A percentile compares a stretch with the other conserved stretches of the same genome.
These are phyloP conservation scores for Prosopis cineraria DNA, from an alignment of 306 rosid genomes.

Conservation along the genomic window DNA sequence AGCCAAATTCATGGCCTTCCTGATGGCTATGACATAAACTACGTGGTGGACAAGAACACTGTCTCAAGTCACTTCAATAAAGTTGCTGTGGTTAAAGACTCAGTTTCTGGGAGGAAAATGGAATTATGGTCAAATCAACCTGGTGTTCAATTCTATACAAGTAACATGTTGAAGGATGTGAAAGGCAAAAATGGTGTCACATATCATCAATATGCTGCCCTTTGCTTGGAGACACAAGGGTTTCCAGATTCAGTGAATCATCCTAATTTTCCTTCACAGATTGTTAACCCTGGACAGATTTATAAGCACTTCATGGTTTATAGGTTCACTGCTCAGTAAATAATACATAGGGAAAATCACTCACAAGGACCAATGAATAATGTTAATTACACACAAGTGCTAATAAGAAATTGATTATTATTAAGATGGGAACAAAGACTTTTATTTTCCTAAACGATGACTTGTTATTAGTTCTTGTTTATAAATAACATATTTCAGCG, in stretches of 20 bases:
- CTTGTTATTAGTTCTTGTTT: too few species aligned
- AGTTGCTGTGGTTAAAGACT: constrained; percentile 43
- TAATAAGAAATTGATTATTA: too few species aligned
- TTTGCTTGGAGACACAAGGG: constrained; percentile 67
- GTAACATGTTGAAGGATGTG: constrained; percentile 43
- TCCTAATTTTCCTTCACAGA: constrained; percentile 56
- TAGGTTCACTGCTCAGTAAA: constrained; percentile 47
- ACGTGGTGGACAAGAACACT: constrained; percentile 41
- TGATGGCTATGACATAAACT: constrained; percentile 66
- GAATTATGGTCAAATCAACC: constrained; percentile 63
- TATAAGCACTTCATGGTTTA: constrained; percentile 61
- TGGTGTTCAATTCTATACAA: constrained; percentile 59
- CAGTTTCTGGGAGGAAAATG: constrained; percentile 60
- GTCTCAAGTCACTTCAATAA: constrained; percentile 34
- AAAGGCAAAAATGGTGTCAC: constrained; percentile 52
- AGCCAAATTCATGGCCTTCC: constrained; percentile 42
- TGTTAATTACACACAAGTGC: too few species aligned
- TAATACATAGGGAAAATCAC: too few species aligned
- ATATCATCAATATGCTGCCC: constrained; percentile 38
- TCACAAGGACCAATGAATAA: too few species aligned
- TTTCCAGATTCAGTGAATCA: constrained; percentile 62
- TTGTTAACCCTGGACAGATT: constrained; percentile 52
- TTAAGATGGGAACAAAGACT: too few species aligned
- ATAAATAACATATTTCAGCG: too few species aligned
- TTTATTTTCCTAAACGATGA: too few species aligned